Evolutionary conservation across 805 yeast genomes (phyloP).

Genomic region (Cyberlindnera euphorbiiphila): DNA sequence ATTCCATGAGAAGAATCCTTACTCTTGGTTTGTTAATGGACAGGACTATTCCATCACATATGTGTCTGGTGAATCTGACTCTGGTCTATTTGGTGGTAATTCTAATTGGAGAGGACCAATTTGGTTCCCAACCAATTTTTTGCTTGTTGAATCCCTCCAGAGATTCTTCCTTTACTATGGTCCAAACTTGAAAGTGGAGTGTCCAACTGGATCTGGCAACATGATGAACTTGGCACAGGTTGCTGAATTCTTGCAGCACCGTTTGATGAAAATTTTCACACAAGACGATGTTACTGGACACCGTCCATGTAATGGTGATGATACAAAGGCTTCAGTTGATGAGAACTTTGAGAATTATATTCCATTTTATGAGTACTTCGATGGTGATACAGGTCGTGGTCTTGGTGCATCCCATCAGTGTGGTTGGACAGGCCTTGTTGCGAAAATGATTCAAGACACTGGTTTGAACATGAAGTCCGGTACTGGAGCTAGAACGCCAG

Average conservation of each 20-base stretch:
- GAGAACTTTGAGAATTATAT: conserved; percentile 70
- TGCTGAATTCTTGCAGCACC: conserved; percentile 85
- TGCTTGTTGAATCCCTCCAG: conserved; percentile 81
- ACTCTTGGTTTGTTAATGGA: conserved; percentile 78
- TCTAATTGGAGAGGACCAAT: conserved; percentile 98
- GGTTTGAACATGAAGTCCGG: conserved; percentile 54
- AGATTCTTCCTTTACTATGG: conserved; percentile 88
- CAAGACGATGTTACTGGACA: conserved; percentile 59
- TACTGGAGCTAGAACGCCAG: conserved; percentile 26
- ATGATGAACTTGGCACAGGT: conserved; percentile 77
- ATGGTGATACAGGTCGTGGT: conserved; percentile 93
- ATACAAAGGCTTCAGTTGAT: conserved; percentile 56
- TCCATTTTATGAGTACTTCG: conserved; percentile 84
- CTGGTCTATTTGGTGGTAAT: conserved; percentile 94
- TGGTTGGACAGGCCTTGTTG: conserved; percentile 95
- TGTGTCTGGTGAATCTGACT: conserved; percentile 84
- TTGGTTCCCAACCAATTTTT: conserved; percentile 91
- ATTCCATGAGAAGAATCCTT: conserved; percentile 80
- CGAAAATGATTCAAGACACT: conserved; percentile 86
- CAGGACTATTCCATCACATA: conserved; percentile 65
- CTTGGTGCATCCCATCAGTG: conserved; percentile 91
- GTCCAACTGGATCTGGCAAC: conserved; percentile 82
- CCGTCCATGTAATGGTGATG: conserved; percentile 78
- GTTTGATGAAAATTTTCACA: conserved; percentile 72
- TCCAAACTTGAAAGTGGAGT: conserved; percentile 76